Conservation (phyloP, 1,284 basidiomycete species). For the Leccinum cinnamomeum region DNA sequence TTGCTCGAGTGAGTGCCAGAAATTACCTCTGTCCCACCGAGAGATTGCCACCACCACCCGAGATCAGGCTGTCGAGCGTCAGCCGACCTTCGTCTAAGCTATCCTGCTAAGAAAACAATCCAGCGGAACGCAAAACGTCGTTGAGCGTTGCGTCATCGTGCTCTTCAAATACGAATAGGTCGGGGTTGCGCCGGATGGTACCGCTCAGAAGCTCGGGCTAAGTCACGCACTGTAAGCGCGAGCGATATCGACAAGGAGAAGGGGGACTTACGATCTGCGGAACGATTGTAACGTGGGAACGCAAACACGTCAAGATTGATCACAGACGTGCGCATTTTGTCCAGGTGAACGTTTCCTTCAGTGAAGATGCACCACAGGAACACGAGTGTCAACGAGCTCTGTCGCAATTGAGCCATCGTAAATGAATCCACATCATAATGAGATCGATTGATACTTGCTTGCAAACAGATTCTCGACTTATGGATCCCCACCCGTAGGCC, state of each 20-base stretch:
- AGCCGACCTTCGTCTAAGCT: conserved; percentile 44
- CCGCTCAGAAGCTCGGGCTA: conserved; percentile 38
- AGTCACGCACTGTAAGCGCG: neutral
- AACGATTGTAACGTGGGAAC: conserved; percentile 5
- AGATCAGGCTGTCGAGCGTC: conserved; percentile 41
- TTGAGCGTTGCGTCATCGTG: conserved; percentile 67
- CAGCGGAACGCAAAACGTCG: conserved; percentile 54
- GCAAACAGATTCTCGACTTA: no score
- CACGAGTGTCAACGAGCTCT: conserved; percentile 52
- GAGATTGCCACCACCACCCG: conserved; percentile 62
- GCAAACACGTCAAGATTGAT: conserved; percentile 11
- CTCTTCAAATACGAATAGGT: conserved; percentile 61
- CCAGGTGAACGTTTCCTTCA: conserved; percentile 56
- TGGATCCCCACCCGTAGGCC: no score
- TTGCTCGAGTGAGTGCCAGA: conserved; percentile 44
- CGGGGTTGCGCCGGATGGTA: conserved; percentile 56
- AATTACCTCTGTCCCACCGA: conserved; percentile 73
- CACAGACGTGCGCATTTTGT: conserved; percentile 42
- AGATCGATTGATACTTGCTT: conserved; percentile 17
- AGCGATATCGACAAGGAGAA: neutral
- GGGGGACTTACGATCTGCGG: neutral
- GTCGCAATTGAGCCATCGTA: neutral
- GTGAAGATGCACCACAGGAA: conserved; percentile 59
- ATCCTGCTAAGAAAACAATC: conserved; percentile 51
- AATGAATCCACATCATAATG: neutral